Conservation (phyloP, 768 basidiomycete genomes). For the Tylopilus rubrobrunneus region DNA sequence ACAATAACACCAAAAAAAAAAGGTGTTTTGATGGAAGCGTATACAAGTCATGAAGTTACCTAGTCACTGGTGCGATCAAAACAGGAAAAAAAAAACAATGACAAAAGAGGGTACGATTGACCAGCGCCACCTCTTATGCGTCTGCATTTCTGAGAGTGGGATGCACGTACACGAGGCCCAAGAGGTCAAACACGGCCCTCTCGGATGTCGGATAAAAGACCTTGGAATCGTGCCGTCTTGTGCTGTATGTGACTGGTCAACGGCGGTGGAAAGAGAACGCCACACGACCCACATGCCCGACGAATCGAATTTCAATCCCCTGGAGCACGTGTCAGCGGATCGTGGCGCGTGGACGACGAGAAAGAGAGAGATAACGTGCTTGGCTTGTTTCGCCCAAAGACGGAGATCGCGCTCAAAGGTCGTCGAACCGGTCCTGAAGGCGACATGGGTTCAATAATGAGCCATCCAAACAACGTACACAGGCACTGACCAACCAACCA, state of each 20-base stretch:
- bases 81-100: too few species aligned
- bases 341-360: background rate
- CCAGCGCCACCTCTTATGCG: constrained; percentile 32
- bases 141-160: constrained; percentile 74
- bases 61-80: too few species aligned
- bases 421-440: constrained; percentile 74
- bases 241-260: constrained; percentile 23
- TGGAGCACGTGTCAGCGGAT: constrained; percentile 23
- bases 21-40: too few species aligned
- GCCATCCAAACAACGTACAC: background rate
- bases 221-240: constrained; percentile 61
- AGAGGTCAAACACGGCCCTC: constrained; percentile 64
- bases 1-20: too few species aligned
- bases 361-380: constrained; percentile 32
- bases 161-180: constrained; percentile 68
- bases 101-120: background rate
- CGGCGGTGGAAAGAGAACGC: background rate
- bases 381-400: constrained; percentile 61
- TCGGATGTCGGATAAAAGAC: constrained; percentile 60
- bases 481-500: constrained; percentile 72
- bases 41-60: too few species aligned
- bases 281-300: constrained; percentile 59
- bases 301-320: constrained; percentile 83
- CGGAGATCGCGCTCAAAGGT: constrained; percentile 88
- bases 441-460: background rate